These are phyloP conservation scores for Fusarium nelsonii DNA, from an alignment of 2,329 filamentous ascomycete genomes.

Conservation along the genomic window DNA sequence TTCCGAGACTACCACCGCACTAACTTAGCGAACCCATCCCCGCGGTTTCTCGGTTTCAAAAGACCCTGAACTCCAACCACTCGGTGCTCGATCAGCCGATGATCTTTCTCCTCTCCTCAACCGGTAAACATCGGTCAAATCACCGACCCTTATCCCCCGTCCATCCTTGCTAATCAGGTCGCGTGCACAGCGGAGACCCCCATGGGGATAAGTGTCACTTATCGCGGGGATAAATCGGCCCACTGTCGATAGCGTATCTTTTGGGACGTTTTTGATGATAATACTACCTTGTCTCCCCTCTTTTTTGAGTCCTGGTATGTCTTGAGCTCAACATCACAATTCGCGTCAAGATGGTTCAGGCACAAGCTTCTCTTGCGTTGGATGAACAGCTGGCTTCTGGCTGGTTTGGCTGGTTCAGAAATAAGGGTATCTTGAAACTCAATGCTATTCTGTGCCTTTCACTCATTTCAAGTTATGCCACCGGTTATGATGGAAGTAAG, in stretches of 20 bases:
- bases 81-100: neutral
- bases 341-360: slow-evolving; percentile 16
- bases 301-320: neutral
- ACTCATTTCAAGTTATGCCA: slow-evolving; percentile 23
- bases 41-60: neutral
- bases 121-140: slow-evolving; percentile 35
- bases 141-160: slow-evolving; percentile 48
- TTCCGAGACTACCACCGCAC: neutral
- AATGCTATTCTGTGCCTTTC: slow-evolving; percentile 24
- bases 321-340: neutral
- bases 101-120: neutral
- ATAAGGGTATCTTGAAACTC: slow-evolving; percentile 24
- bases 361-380: slow-evolving; percentile 22
- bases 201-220: slow-evolving; percentile 21
- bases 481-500: slow-evolving; percentile 22
- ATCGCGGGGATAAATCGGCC: slow-evolving; percentile 29
- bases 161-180: slow-evolving; percentile 12
- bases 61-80: slow-evolving; percentile 6
- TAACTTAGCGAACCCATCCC: slow-evolving; percentile 1
- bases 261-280: slow-evolving; percentile 11
- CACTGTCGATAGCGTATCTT: slow-evolving; percentile 15
- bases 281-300: slow-evolving; percentile 24
- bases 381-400: slow-evolving; percentile 24
- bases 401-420: slow-evolving; percentile 21
- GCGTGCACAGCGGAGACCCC: slow-evolving; percentile 21